Evolutionary conservation across 148 eudicot genomes (phyloP), one percentile per base, ranked within the genome.

Genomic region (Heliamphora exappendiculata): DNA sequence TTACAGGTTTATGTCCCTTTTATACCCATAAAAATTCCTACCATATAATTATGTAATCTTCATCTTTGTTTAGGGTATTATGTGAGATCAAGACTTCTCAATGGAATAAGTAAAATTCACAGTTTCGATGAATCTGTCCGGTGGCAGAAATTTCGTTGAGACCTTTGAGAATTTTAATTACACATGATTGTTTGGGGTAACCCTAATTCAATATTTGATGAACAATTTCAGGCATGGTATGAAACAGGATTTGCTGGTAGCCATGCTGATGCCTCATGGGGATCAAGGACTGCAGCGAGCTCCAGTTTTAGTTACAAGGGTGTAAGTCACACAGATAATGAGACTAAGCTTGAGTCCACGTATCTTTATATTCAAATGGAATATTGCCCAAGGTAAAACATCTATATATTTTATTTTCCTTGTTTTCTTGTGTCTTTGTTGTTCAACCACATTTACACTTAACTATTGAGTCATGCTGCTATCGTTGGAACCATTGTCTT

Each of bases 331-430:
- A 77, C 89, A 17, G 92, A 91, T 58, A 57, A 74, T 64, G 96
- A 85, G 73, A 82, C 79, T 79, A 80, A 73, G 81, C 76, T 86
- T 75, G 96, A 89, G 77, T 90, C 91, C 72, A 94, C 97, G 28
- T 95, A 85, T 73, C 90, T 95, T 65, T 95, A 95, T 72, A 95
- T 95, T 78, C 98, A 95, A 84, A 95, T 95, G 98, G 98, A 95
- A 82, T 95, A 91, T 67, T 95, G 98, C 84, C 97, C 98, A 74
- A 90, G 98, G 98, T 95, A 78, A 75, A 76, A 69, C 78, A 53
- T 51, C 26, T 76, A 29, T 33, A 3, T 71, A 31, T 47, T 74
- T 41, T 24, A n/a, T 20, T 34, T 50, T 39, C 10, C 33, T 50
- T 70, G 62, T 54, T 60, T 68, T 34, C 34, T 36, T 55, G 14